Conservation (phyloP, 495 filamentous ascomycete species). For the Xylaria acuta region DNA sequence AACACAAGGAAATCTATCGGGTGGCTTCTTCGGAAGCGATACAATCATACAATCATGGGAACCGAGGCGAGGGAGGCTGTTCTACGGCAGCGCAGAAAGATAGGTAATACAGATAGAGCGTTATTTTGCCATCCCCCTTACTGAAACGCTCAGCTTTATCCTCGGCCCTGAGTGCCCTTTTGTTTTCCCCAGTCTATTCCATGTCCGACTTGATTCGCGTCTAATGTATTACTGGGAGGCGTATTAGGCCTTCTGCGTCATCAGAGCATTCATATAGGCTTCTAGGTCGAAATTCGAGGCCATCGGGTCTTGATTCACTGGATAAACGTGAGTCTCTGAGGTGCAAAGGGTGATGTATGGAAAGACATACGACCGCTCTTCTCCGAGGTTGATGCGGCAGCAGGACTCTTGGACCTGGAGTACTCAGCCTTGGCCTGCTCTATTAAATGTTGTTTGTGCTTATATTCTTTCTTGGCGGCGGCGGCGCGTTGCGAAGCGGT, state of each 20-base stretch:
- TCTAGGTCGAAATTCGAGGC: constrained; percentile 91
- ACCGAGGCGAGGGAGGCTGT: constrained; percentile 22
- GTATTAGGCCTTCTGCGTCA: constrained; percentile 51
- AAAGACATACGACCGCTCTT: constrained; percentile 65
- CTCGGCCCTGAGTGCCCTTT: constrained; percentile 22
- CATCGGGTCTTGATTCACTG: constrained; percentile 83
- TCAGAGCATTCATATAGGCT: constrained; percentile 73
- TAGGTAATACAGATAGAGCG: constrained; percentile 19
- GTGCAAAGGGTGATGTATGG: neutral
- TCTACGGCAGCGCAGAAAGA: constrained; percentile 9
- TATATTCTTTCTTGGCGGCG: constrained; percentile 76
- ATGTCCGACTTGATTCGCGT: constrained; percentile 16
- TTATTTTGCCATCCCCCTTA: constrained; percentile 9
- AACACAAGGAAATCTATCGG: constrained; percentile 53
- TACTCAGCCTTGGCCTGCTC: constrained; percentile 89
- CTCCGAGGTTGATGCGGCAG: constrained; percentile 53
- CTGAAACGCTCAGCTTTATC: constrained; percentile 19
- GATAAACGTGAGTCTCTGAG: constrained; percentile 29
- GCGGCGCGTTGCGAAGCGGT: constrained; percentile 67
- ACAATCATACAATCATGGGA: constrained; percentile 46
- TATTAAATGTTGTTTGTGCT: constrained; percentile 88
- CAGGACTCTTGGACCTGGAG: constrained; percentile 76
- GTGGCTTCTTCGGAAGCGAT: constrained; percentile 40
- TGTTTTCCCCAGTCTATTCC: constrained; percentile 26
- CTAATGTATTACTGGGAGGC: constrained; percentile 7